Evolutionary conservation across 2,329 filamentous ascomycete genomes (phyloP).

Genomic region (Hypoxylon sp.): DNA sequence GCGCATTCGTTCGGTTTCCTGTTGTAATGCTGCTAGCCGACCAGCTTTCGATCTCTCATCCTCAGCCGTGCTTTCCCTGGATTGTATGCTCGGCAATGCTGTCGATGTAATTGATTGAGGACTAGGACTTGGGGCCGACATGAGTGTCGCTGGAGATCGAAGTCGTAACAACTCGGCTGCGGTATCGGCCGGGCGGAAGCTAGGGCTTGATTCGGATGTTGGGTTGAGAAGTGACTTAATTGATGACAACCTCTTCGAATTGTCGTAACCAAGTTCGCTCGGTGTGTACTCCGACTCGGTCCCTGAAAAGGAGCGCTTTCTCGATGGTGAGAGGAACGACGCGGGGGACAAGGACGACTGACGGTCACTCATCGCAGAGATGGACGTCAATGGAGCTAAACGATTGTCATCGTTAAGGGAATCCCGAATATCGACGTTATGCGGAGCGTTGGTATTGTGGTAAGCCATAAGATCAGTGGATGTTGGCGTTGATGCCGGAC

Average conservation of each 20-base stretch:
- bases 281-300: conserved; percentile 66
- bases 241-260: conserved; percentile 76
- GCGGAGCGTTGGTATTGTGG: conserved; percentile 61
- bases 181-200: conserved; percentile 53
- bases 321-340: conserved; percentile 70
- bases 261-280: conserved; percentile 61
- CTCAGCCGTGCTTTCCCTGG: conserved; percentile 58
- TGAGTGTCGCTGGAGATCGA: conserved; percentile 60
- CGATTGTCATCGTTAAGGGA: conserved; percentile 70
- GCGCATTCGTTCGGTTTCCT: conserved; percentile 83
- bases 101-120: conserved; percentile 56
- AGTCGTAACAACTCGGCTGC: conserved; percentile 60
- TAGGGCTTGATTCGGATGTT: conserved; percentile 48
- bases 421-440: conserved; percentile 58
- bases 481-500: conserved; percentile 61
- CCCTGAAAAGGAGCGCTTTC: conserved; percentile 78
- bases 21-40: conserved; percentile 74
- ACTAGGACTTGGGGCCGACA: conserved; percentile 60
- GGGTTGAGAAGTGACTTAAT: conserved; percentile 84
- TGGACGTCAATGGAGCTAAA: conserved; percentile 68
- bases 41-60: conserved; percentile 71
- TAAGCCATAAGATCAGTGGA: conserved; percentile 66
- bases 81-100: conserved; percentile 48
- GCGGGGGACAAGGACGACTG: conserved; percentile 73
- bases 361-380: conserved; percentile 62